Evolutionary conservation across 495 filamentous ascomycete species (phyloP).

Genomic region (Talaromyces trachyspermus): DNA sequence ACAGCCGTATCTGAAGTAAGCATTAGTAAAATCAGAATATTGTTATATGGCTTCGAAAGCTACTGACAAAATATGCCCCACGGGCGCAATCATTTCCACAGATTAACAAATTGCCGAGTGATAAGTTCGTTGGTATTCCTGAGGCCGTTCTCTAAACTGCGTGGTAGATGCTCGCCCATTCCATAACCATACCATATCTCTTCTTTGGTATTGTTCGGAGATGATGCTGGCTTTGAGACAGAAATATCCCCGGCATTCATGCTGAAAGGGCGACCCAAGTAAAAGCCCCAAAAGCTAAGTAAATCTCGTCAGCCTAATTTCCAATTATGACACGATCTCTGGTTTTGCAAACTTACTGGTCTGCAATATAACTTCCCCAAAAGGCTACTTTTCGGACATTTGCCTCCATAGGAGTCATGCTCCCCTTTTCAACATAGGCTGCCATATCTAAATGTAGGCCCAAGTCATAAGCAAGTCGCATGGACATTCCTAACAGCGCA

Average conservation of each 20-base stretch:
- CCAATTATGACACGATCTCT: neutral
- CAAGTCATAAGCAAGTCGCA: conserved; percentile 44
- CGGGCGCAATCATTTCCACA: conserved; percentile 44
- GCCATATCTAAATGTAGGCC: conserved; percentile 43
- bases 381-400: conserved; percentile 38
- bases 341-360: conserved; percentile 30
- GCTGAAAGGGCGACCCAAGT: conserved; percentile 38
- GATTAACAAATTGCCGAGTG: conserved; percentile 35
- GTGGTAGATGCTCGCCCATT: conserved; percentile 16
- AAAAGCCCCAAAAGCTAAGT: conserved; percentile 42
- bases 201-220: conserved; percentile 27
- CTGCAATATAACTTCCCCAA: conserved; percentile 45
- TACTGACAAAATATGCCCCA: conserved; percentile 41
- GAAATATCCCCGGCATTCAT: conserved; percentile 41
- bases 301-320: conserved; percentile 2
- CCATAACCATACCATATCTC: conserved; percentile 40
- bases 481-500: conserved; percentile 34
- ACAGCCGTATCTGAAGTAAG: conserved; percentile 30
- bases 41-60: neutral
- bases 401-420: conserved; percentile 36
- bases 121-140: conserved; percentile 35
- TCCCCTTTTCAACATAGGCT: conserved; percentile 35
- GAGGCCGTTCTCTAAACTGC: conserved; percentile 16
- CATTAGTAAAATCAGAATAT: conserved; percentile 14
- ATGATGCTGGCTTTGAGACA: conserved; percentile 35